Conservation (phyloP, 768 basidiomycete genomes). For the button mushroom (Agaricus bisporus) region DNA sequence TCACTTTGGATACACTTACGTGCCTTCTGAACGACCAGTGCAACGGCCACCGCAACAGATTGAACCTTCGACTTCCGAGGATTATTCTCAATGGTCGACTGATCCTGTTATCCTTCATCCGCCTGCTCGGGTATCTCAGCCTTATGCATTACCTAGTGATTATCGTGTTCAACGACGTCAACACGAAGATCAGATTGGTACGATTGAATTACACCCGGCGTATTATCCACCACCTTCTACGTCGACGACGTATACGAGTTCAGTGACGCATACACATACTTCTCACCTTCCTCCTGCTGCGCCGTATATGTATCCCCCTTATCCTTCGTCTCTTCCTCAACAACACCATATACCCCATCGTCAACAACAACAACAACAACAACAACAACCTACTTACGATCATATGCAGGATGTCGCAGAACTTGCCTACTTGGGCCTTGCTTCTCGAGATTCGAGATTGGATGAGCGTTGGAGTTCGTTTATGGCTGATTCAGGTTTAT, state of each 20-base stretch:
- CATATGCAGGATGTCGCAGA: constrained; percentile 21
- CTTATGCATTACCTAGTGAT: neutral
- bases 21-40: neutral
- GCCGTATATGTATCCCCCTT: neutral
- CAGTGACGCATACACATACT: neutral
- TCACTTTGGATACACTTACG: constrained; percentile 11
- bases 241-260: neutral
- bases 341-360: constrained; percentile 6
- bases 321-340: constrained; percentile 10
- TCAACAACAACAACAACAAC: neutral
- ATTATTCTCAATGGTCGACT: constrained; percentile 1
- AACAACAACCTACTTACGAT: constrained; percentile 9
- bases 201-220: constrained; percentile 1
- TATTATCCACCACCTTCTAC: neutral
- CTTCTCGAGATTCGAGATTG: constrained; percentile 52
- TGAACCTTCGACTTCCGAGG: neutral
- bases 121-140: neutral
- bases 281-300: neutral
- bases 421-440: constrained; percentile 55
- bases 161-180: neutral
- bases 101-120: constrained; percentile 7
- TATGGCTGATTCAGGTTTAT: constrained; percentile 55
- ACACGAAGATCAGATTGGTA: neutral
- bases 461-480: constrained; percentile 62
- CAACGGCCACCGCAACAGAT: constrained; percentile 1